Percentiles rank a stretch among this genome's conserved stretches.
phyloP scores from a whole-genome alignment of 164 flowering plant species.

The Sextonia rubra region DNA sequence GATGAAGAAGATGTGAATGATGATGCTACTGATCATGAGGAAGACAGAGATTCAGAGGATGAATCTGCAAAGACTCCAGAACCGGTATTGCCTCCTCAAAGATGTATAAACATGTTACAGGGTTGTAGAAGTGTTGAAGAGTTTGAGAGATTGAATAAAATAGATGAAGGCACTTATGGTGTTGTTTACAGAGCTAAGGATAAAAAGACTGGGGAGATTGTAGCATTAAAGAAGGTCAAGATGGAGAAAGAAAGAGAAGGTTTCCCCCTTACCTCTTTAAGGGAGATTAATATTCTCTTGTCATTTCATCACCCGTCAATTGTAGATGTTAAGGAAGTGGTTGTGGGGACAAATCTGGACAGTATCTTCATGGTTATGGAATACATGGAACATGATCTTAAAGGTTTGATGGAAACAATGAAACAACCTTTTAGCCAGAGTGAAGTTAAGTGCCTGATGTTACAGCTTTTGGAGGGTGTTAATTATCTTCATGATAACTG shows the following conservation, averaged over 20 bases:
- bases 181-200: conserved; percentile 68
- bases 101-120: conserved; percentile 45
- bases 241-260: conserved; percentile 56
- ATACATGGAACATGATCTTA: conserved; percentile 78
- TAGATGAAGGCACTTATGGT: conserved; percentile 78
- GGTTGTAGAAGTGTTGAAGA: conserved; percentile 60
- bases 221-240: conserved; percentile 79
- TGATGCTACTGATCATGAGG: background rate
- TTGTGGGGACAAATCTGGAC: conserved; percentile 40
- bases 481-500: conserved; percentile 76
- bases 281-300: conserved; percentile 71
- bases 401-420: conserved; percentile 50
- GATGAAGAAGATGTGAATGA: conserved; percentile 15
- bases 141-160: conserved; percentile 58
- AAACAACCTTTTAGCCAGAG: conserved; percentile 62
- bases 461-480: conserved; percentile 72
- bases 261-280: conserved; percentile 62
- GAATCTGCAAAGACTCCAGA: conserved; percentile 1
- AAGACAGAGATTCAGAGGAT: conserved; percentile 16
- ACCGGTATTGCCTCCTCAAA: conserved; percentile 4
- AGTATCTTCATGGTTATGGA: conserved; percentile 75
- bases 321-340: conserved; percentile 70
- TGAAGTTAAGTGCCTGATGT: conserved; percentile 74
- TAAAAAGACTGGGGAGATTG: conserved; percentile 55
- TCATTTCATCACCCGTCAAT: conserved; percentile 63